Base-by-base conservation (phyloP, 345 rosid species). In the Populus euphratica region DNA sequence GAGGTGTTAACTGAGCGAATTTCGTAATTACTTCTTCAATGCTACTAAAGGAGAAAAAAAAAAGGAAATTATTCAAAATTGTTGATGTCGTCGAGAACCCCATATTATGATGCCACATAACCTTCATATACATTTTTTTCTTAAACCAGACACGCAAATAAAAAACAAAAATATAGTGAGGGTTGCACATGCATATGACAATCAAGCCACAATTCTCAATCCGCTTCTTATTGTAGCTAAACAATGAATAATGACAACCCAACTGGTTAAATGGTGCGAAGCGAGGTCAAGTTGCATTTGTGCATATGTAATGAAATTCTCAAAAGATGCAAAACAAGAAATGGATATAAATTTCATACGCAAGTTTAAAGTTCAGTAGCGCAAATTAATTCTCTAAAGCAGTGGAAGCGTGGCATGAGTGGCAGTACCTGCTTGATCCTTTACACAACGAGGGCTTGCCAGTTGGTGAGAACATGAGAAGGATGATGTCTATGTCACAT, bases 401-500 rank as follows among this genome's bases (percentile, higher is more conserved):
- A 12, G 36, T 18, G 5, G 41, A 56, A 33, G 43, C 38, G 5
- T 7, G 25, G 54, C 21, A 62, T 43, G n/a, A 65, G 62, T 3
- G 23, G 72, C 41, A 38, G 72, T 79, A 92, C 95, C 93, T 86
- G 75, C 81, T 87, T 67, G 85, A 85, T 43, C 95, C 91, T 66
- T 67, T 82, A 77, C 91, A 87, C 9, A 89, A 44, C 0, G 92
- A 85, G 67, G 97, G 91, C 79, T 88, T 92, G 33, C 94, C 91
- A 0, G 85, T 78, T 7, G 97, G 92, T 27, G 95, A 92, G 79
- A 92, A 92, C 93, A 92, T 90, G 83, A 92, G 91, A 77, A 92
- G 93, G 81, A 87, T 76, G 73, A 91, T 85, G 79, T 87, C 92
- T 23, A 88, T 88, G 74, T 90, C 93, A 52, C 97, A 91, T 8